Base-by-base conservation (phyloP, 202 grass and related monocot genomes). In the Hordeum pubiflorum region DNA sequence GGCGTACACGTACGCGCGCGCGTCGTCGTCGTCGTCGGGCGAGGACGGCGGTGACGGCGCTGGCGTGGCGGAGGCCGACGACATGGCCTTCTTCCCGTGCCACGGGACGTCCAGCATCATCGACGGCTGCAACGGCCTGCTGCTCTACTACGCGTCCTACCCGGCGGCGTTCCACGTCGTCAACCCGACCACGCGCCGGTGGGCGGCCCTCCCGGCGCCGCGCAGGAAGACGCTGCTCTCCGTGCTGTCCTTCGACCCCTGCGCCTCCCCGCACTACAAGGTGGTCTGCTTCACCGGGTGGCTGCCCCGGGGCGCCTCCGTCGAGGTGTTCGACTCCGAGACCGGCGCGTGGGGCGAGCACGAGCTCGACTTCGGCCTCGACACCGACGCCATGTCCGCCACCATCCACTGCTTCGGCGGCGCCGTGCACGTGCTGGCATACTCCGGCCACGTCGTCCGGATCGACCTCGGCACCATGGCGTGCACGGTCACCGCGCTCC, bases 281-380 rank as follows among this genome's bases (percentile, higher is more conserved):
- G 95, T 97, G 44, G 52, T 97, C 2, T 97, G 92, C 85, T 97
- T 97, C 95, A 87, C 88, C 3, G 84, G 79, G 3, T 97, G 91
- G 91, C 84, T 86, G 3, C 78, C 84, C 2, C 76, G 63, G 1
- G 90, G 95, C 69, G 88, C 95, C 18, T 63, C 88, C 62, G 8
- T 98, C 10, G 95, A 98, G 84, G 87, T 93, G 39, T 98, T 89
- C 89, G 89, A 86, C 13, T 98, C 95, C 2, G 69, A 70, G 77
- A 14, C 32, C 81, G 77, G 84, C 10, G 58, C 20, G 32, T 98
- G 95, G 95, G 4, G 34, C 10, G 79, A 82, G 29, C 88, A 82
- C 76, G 63, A 80, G 43, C 69, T 98, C 50, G 37, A 86, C 38
- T 98, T 91, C 81, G 90, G 92, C 4, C n/a, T 94, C 63, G 79